A percentile compares a stretch with the other conserved stretches of the same genome.
Conservation (phyloP, 2,329 filamentous ascomycete genomes). For the Fusarium hostae region DNA sequence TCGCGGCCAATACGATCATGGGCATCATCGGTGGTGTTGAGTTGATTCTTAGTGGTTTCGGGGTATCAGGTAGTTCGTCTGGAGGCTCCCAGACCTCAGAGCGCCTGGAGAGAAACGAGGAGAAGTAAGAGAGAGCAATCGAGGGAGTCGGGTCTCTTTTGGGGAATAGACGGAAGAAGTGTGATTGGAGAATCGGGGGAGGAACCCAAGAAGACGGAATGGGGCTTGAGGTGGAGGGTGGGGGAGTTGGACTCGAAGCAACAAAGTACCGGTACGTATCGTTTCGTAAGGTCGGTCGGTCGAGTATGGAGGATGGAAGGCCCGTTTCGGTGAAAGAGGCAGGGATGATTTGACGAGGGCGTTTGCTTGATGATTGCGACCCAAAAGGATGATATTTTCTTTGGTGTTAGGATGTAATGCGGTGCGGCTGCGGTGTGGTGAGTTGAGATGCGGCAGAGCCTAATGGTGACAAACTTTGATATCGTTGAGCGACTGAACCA, state of each 20-base stretch:
- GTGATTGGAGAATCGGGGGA: constrained; percentile 46
- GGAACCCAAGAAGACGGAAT: constrained; percentile 29
- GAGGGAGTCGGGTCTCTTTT: constrained; percentile 36
- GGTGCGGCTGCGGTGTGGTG: background rate
- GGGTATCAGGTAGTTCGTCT: constrained; percentile 23
- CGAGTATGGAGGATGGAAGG: constrained; percentile 10
- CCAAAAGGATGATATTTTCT: constrained; percentile 19
- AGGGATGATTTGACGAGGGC: constrained; percentile 43
- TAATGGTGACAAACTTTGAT: background rate
- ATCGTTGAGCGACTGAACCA: background rate
- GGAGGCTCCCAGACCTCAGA: constrained; percentile 37
- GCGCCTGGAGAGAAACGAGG: constrained; percentile 23
- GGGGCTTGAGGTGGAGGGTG: constrained; percentile 28
- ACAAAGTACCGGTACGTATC: constrained; percentile 23
- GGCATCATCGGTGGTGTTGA: constrained; percentile 46
- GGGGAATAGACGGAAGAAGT: constrained; percentile 36
- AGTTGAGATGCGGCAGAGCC: background rate
- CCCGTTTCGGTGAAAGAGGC: constrained; percentile 44
- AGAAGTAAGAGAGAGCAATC: constrained; percentile 25
- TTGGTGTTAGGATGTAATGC: background rate
- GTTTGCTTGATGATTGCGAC: constrained; percentile 25
- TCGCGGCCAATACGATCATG: constrained; percentile 47
- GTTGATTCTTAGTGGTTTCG: constrained; percentile 15
- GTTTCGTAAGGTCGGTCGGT: constrained; percentile 8
- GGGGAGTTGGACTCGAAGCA: constrained; percentile 25